These are phyloP conservation scores for Panaeolus cyanescens DNA, from an alignment of 768 basidiomycete genomes.

Conservation along the genomic window DNA sequence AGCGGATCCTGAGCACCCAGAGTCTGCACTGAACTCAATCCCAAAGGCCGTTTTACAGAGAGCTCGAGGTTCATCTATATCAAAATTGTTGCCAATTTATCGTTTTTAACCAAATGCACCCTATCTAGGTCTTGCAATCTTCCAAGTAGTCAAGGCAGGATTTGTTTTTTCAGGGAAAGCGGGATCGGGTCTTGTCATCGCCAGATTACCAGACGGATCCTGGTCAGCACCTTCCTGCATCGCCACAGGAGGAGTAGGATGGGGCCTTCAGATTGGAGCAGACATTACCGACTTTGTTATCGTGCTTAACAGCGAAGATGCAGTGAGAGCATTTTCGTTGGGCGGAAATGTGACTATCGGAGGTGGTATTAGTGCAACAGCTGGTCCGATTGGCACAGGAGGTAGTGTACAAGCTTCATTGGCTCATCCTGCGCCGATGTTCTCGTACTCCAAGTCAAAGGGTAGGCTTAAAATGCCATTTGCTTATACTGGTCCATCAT, in stretches of 20 bases:
- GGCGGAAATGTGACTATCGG: slow-evolving; percentile 97
- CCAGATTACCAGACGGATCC: slow-evolving; percentile 90
- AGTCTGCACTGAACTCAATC: slow-evolving; percentile 91
- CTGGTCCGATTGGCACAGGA: slow-evolving; percentile 94
- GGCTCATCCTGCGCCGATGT: slow-evolving; percentile 96
- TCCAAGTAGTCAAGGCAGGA: slow-evolving; percentile 91
- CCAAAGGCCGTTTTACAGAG: slow-evolving; percentile 90
- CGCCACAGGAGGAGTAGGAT: slow-evolving; percentile 91
- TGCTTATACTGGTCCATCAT: slow-evolving; percentile 2
- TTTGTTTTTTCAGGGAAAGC: slow-evolving; percentile 96
- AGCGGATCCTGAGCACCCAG: slow-evolving; percentile 88
- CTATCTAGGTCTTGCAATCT: slow-evolving; percentile 81
- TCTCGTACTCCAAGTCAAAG: slow-evolving; percentile 94
- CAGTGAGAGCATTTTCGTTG: slow-evolving; percentile 91
- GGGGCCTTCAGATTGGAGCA: slow-evolving; percentile 95
- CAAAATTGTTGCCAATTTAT: not conserved
- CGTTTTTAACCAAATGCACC: not conserved
- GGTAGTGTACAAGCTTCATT: slow-evolving; percentile 85
- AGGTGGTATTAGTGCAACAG: slow-evolving; percentile 81
- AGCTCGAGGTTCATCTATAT: slow-evolving; percentile 66
- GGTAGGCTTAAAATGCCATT: slow-evolving; percentile 47
- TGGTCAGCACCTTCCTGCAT: slow-evolving; percentile 98
- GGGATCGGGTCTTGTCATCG: slow-evolving; percentile 91
- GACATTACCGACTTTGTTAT: slow-evolving; percentile 96
- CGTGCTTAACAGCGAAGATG: slow-evolving; percentile 95